Percentiles rank a stretch among this genome's conserved stretches.
Evolutionary conservation across 2,329 filamentous ascomycete species (phyloP).

Genomic region (Phoma sp.): DNA sequence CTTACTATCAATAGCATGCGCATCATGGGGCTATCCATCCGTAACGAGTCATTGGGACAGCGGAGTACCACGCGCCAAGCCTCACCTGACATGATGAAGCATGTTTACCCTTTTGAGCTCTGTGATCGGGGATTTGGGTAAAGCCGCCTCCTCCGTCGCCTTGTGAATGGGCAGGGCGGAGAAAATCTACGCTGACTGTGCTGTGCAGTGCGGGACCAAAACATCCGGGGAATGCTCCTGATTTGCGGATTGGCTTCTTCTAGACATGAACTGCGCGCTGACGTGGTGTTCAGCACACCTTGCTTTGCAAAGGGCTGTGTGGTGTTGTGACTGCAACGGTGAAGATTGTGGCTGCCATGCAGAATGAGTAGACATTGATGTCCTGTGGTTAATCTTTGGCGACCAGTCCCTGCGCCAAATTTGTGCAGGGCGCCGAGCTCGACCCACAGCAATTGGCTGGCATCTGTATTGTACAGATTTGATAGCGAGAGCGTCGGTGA

Average conservation of each 20-base stretch:
- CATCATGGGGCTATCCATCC: neutral
- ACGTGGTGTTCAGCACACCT: constrained; percentile 1
- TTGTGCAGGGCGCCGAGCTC: neutral
- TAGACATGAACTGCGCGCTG: neutral
- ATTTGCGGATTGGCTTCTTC: neutral
- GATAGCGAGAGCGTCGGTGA: neutral
- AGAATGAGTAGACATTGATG: neutral
- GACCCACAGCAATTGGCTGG: neutral
- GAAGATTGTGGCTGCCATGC: neutral
- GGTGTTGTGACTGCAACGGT: neutral
- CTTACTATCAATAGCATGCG: constrained; percentile 9
- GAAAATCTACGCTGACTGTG: constrained; percentile 12
- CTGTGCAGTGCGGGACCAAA: constrained; percentile 5
- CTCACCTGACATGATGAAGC: constrained; percentile 4
- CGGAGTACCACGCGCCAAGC: neutral
- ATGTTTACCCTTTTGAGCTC: too few species aligned
- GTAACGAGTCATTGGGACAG: constrained; percentile 1
- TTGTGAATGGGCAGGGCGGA: neutral
- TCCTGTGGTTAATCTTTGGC: neutral
- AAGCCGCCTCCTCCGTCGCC: neutral
- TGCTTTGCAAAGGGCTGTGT: constrained; percentile 3
- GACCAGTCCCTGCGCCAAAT: neutral
- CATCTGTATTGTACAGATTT: neutral
- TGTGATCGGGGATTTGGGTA: neutral
- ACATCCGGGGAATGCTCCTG: neutral